These are phyloP conservation scores for Didymella sp. DNA, from an alignment of 2,329 filamentous ascomycete species.

Conservation along the genomic window DNA sequence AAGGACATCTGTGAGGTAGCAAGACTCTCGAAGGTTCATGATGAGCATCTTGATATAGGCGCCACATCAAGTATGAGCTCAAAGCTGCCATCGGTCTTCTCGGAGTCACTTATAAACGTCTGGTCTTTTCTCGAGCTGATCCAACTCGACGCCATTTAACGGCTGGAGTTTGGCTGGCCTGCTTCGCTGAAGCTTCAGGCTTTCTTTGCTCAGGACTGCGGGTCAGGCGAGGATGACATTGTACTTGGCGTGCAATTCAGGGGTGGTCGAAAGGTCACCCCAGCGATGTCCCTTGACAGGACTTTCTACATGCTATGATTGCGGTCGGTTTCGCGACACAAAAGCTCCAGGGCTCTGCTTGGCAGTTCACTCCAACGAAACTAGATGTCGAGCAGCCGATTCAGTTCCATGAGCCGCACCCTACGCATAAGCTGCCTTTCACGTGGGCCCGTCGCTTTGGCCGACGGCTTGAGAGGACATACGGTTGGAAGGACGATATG, in stretches of 20 bases:
- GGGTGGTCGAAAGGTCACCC: slow-evolving; percentile 30
- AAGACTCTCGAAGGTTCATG: background rate
- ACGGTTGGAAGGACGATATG: no score
- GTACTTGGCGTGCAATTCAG: background rate
- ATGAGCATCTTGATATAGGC: background rate
- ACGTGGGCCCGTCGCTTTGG: no score
- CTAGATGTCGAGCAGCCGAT: no score
- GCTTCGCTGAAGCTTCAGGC: background rate
- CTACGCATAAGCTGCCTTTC: background rate
- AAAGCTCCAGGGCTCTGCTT: background rate
- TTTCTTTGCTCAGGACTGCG: background rate
- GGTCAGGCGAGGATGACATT: background rate
- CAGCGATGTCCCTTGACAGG: background rate
- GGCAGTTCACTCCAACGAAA: background rate
- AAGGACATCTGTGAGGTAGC: background rate
- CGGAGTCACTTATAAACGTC: background rate
- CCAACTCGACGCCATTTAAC: background rate
- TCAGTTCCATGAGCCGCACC: background rate
- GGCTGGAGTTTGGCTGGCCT: background rate
- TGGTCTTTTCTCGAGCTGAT: background rate
- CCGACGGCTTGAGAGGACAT: no score
- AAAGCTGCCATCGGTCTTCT: background rate
- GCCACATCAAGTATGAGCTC: no score
- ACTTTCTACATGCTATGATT: background rate
- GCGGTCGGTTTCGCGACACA: background rate